Base-by-base conservation (phyloP, 2,329 filamentous ascomycete species). In the Neofusicoccum umdonicola region DNA sequence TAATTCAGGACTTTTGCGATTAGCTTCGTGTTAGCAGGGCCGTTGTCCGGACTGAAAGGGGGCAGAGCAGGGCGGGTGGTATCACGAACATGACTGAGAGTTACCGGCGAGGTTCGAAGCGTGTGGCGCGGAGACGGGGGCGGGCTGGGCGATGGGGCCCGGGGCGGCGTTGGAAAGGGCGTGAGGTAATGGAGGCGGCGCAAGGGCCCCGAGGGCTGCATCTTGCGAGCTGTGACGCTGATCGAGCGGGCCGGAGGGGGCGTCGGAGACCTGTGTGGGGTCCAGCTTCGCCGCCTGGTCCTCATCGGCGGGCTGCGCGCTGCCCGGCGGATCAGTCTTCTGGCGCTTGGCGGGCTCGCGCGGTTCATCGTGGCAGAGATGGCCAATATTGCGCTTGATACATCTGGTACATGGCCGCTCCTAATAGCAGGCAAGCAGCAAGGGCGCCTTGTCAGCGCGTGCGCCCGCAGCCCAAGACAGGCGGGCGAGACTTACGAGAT, bases 301-400 rank as follows among this genome's bases (percentile, higher is more conserved):
- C 50, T 77, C 72, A 19, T 69, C 71, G 48, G 76, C 76, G 62
- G 68, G 70, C 65, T 72, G 70, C 57, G 68, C 66, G 56, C 68
- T 75, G 47, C 80, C 79, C 39, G 27, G 27, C 27, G 76, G 71
- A 22, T 82, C 80, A 44, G 78, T 79, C 81, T 94, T 97, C 71
- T 85, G 80, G 79, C 93, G 94, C 80, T 95, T 96, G 66, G 89
- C 70, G 9, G 88, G 83, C 74, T 99, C 94, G 78, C 94, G 89
- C 70, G 93, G 94, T 80, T 98, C 95, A 80, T 99, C 95, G 82
- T 97, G 95, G 80, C 95, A 99, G 70, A 99, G 85, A 80, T 99
- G 95, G 73, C 94, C 95, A 78, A 99, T 99, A 81, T 97, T 97
- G 75, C 95, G 90, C 82, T 98, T 99, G 80, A 98, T 92, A 83